phyloP scores from a whole-genome alignment of 1,139 yeast genomes.

The Meyerozyma guilliermondii region DNA sequence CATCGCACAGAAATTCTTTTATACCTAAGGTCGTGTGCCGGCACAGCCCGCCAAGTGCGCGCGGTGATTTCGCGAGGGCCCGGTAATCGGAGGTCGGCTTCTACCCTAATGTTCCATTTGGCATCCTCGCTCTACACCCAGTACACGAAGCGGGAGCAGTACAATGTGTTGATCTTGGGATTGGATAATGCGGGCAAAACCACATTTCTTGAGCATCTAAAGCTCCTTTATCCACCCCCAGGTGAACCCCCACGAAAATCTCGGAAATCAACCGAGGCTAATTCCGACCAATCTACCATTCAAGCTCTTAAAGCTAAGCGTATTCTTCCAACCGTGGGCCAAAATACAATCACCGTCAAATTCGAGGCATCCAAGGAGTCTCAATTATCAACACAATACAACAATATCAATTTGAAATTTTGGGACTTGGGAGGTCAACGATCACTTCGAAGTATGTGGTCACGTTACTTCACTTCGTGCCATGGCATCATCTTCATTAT shows the following conservation, averaged over 20 bases:
- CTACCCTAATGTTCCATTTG: conserved; percentile 38
- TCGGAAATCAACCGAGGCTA: conserved; percentile 6
- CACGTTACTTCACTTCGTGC: conserved; percentile 75
- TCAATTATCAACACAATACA: conserved; percentile 29
- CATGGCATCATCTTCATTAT: conserved; percentile 91
- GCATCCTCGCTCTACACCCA: conserved; percentile 45
- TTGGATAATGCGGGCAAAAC: conserved; percentile 97
- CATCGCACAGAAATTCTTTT: conserved; percentile 1
- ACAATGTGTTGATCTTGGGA: conserved; percentile 72
- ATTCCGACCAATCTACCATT: conserved; percentile 8
- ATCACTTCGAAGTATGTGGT: conserved; percentile 78
- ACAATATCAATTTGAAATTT: conserved; percentile 60
- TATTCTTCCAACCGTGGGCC: conserved; percentile 47
- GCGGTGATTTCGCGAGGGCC: too few species aligned
- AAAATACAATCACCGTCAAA: conserved; percentile 40
- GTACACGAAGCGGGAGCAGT: conserved; percentile 45
- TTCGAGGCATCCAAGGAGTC: conserved; percentile 27
- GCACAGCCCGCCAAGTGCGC: background rate
- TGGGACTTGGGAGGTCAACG: conserved; percentile 98
- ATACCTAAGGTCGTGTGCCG: background rate
- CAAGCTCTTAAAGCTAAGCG: conserved; percentile 48
- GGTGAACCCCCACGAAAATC: conserved; percentile 11
- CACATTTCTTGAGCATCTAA: conserved; percentile 54
- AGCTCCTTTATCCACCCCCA: conserved; percentile 33
- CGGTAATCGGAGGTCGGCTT: background rate